Evolutionary conservation across 805 yeast species (phyloP), one percentile per base, ranked within the genome.

Genomic region (Candida dajiaensis): DNA sequence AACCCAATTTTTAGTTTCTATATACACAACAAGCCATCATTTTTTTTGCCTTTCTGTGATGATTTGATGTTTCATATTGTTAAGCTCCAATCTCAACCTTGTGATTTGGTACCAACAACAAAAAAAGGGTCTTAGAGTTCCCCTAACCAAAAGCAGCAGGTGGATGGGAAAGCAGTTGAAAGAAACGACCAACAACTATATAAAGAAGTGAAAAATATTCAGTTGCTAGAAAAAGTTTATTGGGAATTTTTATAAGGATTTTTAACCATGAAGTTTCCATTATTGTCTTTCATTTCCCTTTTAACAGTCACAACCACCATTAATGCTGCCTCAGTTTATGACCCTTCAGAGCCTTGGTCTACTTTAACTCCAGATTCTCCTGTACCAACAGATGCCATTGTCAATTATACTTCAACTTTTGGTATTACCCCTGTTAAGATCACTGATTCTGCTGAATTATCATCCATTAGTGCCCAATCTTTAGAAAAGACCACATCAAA

Each of bases 351-450:
- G n/a, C 39, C 82, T 56, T 51, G 51, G 52, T 36, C 47, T 33
- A 51, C 56, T 21, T 39, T 53, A 25, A 47, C 57, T 20, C 56
- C 59, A 41, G 50, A 71, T 43, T 61, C 73, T 42, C 65, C 77
- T 51, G 64, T 77, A 38, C 72, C 76, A 50, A 63, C 78, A 12
- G 41, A 36, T 44, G 51, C 57, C 6, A 22, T 45, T 15, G 53
- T 71, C 26, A 70, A 79, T 25, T 52, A 73, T 19, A 57, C 62
- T 47, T 83, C 82, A 36, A 85, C 85, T 46, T 77, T 53, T 26
- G 56, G 53, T 41, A 48, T 70, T 47, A 43, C 49, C 2, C 46
- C 71, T 46, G 58, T 62, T 47, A 43, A 39, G 45, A 23, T 49
- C 62, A 18, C 38, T 56, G 33, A 46, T 51, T 22, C 38, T 50